These are phyloP conservation scores for Penicillium freii DNA, from an alignment of 2,329 filamentous ascomycete genomes.

Conservation along the genomic window DNA sequence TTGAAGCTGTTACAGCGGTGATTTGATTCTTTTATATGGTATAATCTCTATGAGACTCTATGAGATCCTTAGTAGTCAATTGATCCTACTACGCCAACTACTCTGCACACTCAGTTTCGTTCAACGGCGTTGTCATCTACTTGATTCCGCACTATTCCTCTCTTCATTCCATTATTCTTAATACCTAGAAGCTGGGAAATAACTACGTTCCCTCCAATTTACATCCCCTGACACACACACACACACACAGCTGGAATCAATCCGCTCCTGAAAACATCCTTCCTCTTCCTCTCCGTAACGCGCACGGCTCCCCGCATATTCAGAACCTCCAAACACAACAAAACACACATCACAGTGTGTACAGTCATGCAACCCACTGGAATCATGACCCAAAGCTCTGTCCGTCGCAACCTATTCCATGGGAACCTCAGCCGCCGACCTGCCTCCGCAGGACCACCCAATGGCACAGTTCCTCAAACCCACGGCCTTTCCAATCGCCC, in stretches of 20 bases:
- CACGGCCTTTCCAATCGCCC: constrained; percentile 23
- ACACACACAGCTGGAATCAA: background rate
- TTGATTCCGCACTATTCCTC: constrained; percentile 2
- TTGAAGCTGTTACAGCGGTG: background rate
- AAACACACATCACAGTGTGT: background rate
- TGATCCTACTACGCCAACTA: background rate
- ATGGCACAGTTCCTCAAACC: constrained; percentile 16
- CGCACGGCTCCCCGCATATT: background rate
- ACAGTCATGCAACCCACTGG: background rate
- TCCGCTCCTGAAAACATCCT: background rate
- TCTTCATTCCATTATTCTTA: constrained; percentile 4
- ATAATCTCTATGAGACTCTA: background rate
- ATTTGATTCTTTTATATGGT: background rate
- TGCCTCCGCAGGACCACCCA: constrained; percentile 31
- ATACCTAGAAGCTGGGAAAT: background rate
- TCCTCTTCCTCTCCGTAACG: background rate
- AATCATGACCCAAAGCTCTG: constrained; percentile 34
- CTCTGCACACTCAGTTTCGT: background rate
- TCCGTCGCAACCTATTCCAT: constrained; percentile 48
- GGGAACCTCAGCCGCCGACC: constrained; percentile 45
- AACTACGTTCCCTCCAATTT: background rate
- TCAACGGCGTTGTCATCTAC: background rate
- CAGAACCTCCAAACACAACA: background rate
- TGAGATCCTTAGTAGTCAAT: background rate
- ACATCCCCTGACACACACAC: background rate